A percentile compares a stretch with the other conserved stretches of the same genome.
These are phyloP conservation scores for Cystobasidium onofrii DNA, from an alignment of 768 basidiomycete species.

Conservation along the genomic window DNA sequence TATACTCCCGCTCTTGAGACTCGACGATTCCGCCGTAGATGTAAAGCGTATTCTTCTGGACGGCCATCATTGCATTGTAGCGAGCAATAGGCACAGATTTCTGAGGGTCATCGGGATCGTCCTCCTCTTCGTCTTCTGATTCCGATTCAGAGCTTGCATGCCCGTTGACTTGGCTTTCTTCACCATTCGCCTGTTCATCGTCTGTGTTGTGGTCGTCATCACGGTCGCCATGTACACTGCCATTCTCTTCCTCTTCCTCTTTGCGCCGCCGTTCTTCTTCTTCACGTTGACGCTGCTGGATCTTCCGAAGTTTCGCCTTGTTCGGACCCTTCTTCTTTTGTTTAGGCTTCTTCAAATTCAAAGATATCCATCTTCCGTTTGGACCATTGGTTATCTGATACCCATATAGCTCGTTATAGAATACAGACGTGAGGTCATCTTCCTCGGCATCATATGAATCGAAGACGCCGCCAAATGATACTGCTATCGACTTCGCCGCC, in stretches of 20 bases:
- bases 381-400: conserved; percentile 58
- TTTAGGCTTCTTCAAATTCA: conserved; percentile 64
- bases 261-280: not conserved
- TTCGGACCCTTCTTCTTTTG: conserved; percentile 50
- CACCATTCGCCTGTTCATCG: conserved; percentile 25
- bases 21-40: conserved; percentile 88
- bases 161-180: not conserved
- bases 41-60: conserved; percentile 73
- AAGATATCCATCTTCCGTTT: conserved; percentile 67
- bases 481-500: conserved; percentile 58
- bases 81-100: conserved; percentile 60
- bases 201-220: conserved; percentile 37
- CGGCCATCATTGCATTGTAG: conserved; percentile 82
- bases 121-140: conserved; percentile 41
- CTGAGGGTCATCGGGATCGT: conserved; percentile 61
- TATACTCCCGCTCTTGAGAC: conserved; percentile 70
- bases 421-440: conserved; percentile 72
- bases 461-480: conserved; percentile 79
- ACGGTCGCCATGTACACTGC: not conserved
- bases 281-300: conserved; percentile 21
- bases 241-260: conserved; percentile 31
- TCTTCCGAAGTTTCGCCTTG: conserved; percentile 48
- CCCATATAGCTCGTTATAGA: conserved; percentile 78
- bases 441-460: conserved; percentile 72
- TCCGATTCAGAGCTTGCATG: not conserved